Evolutionary conservation across 73 alveolate species (phyloP), one percentile per base, ranked within the genome.

Genomic region (Paraurostyla sp.): DNA sequence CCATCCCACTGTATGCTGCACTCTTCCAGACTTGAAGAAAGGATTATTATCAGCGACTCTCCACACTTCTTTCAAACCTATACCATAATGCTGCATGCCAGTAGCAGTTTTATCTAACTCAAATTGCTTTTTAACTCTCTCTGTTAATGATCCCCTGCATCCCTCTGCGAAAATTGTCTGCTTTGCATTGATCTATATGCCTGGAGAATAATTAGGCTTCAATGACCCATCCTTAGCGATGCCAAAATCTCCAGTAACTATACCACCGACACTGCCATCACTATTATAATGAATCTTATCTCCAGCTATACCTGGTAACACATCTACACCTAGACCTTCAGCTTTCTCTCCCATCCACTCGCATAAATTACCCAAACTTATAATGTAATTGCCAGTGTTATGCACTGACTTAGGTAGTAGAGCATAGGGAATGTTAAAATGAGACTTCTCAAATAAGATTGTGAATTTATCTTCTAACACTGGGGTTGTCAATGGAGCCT

Each of bases 91-190:
- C 46, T 80, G 76, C 78, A 68, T 85, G 30, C 87, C 85, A 0
- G 58, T 81, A 27, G 51, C 65, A 56, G 51, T 25, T 41, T 88
- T 51, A 18, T 63, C 86, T 1, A 93, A 83, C 3, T 92, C 51
- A 57, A 88, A 94, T 56, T 96, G 80, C 65, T 93, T 48, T 51
- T 89, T 94, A 11, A 94, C 40, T 43, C 91, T 75, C 43, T 92
- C 96, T n/a, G 97, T 76, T 29, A 97, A 83, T 45, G 98, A 95
- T 45, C 99, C 99, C 59, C 99, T 56, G 80, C 97, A 93, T 57
- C 99, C 99, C 95, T 97, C 99, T 18, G 99, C 94, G 29, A 97
- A 71, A 42, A 97, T 91, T 16, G 99, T 97, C 87, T 97, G 95
- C 89, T 96, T 97, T 41, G 98, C 99, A 23, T 78, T 89, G 32